These are phyloP conservation scores for Verticillium dahliae DNA, from an alignment of 2,329 filamentous ascomycete genomes.

Conservation along the genomic window DNA sequence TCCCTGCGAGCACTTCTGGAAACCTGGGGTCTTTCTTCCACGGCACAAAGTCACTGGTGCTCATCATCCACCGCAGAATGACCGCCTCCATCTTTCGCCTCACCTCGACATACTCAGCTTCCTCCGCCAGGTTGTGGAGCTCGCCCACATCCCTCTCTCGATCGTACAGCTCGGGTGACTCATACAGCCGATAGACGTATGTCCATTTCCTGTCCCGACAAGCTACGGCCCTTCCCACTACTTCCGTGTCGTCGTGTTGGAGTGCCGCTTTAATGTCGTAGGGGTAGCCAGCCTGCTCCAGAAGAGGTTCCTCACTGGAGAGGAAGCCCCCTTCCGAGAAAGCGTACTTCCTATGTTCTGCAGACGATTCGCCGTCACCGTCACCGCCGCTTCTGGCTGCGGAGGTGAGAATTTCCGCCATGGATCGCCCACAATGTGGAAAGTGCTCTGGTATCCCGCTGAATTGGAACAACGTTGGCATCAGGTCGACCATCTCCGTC, in stretches of 20 bases:
- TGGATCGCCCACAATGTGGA: slow-evolving; percentile 20
- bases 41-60: slow-evolving; percentile 26
- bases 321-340: slow-evolving; percentile 39
- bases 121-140: slow-evolving; percentile 28
- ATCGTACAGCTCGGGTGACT: slow-evolving; percentile 35
- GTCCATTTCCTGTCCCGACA: slow-evolving; percentile 29
- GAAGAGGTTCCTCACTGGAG: slow-evolving; percentile 33
- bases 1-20: slow-evolving; percentile 24
- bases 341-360: slow-evolving; percentile 29
- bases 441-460: slow-evolving; percentile 29
- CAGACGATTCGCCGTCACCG: neutral
- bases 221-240: slow-evolving; percentile 35
- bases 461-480: slow-evolving; percentile 34
- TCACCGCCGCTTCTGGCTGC: neutral
- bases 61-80: slow-evolving; percentile 30
- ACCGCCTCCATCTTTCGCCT: slow-evolving; percentile 19
- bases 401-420: slow-evolving; percentile 3
- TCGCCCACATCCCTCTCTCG: slow-evolving; percentile 28
- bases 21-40: slow-evolving; percentile 26
- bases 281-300: slow-evolving; percentile 34
- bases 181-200: slow-evolving; percentile 37
- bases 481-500: slow-evolving; percentile 37
- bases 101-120: slow-evolving; percentile 15
- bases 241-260: slow-evolving; percentile 34
- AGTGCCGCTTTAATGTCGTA: slow-evolving; percentile 38